Base-by-base conservation (phyloP, 1,284 basidiomycete species). In the Leccinum proliferum region DNA sequence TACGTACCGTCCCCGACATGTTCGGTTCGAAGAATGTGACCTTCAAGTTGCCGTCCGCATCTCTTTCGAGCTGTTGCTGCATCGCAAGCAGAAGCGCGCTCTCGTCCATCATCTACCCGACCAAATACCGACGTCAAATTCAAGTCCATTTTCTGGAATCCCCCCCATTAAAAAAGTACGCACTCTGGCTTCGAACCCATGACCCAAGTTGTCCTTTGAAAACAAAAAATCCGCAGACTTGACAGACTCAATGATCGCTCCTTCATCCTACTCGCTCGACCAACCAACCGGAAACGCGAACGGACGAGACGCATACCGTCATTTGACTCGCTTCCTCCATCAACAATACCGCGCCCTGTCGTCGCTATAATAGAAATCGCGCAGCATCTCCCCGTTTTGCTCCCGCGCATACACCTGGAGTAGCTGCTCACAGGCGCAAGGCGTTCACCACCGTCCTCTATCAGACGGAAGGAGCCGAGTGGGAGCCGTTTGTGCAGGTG, bases 291-390 rank as follows among this genome's bases (percentile, higher is more conserved):
- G 21, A 21, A 50, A 25, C 21, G 7, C 4, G 48, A 25, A 50
- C 48, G 48, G 2, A 50, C 48, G 12, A 50, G 21, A 21, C 11
- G 73, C 84, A 64, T 65, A 90, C 90, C 60, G 73, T 73, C 74
- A 86, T 85, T 43, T 76, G 73, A 6, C 83, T 79, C 14, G 94
- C 92, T 72, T 97, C 95, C 52, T 93, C 90, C 52, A 99, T 77
- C 48, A 86, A 90, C 6, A 98, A 78, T 15, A 92, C 83, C 0
- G 94, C 97, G 72, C 89, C 64, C 96, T 83, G 76, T 99, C 97
- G 72, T 99, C 97, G 59, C 96, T 96, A 73, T 96, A 99, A 77
- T 96, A 99, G 75, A 97, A 98, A 74, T 99, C 95, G 15, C 93
- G 83, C 12, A 98, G 79, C 83, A 99, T 89, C 66, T 95, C 94